Evolutionary conservation across 2,329 filamentous ascomycete species (phyloP).

Genomic region (Diaporthe velutina): DNA sequence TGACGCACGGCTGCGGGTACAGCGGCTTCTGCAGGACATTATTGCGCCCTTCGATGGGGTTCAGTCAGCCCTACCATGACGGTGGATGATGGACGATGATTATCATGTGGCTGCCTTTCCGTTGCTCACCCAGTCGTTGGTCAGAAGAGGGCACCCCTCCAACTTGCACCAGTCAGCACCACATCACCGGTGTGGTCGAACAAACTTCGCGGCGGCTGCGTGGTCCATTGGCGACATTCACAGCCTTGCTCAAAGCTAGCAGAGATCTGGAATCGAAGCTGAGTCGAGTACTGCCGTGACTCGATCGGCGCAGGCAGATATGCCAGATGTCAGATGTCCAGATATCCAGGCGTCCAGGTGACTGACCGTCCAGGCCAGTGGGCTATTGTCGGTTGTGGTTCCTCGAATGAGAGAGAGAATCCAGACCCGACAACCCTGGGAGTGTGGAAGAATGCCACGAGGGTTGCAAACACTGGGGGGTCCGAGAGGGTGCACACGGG

Average conservation of each 20-base stretch:
- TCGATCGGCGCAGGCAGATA: background rate
- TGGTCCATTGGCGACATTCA: background rate
- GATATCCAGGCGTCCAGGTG: background rate
- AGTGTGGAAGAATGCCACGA: slow-evolving; percentile 12
- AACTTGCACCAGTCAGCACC: slow-evolving; percentile 1
- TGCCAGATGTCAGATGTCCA: slow-evolving; percentile 8
- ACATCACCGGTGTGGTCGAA: slow-evolving; percentile 14
- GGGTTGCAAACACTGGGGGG: slow-evolving; percentile 13
- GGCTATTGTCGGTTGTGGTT: background rate
- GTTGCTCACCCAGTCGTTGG: slow-evolving; percentile 4
- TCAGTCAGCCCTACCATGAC: slow-evolving; percentile 24
- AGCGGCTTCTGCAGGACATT: slow-evolving; percentile 5
- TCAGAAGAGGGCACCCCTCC: background rate
- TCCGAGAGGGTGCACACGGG: slow-evolving; percentile 9
- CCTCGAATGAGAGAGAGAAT: background rate
- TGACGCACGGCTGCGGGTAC: slow-evolving; percentile 12
- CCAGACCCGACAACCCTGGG: slow-evolving; percentile 9
- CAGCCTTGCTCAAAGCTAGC: background rate
- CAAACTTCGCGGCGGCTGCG: background rate
- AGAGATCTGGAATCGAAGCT: background rate
- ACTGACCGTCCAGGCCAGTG: background rate
- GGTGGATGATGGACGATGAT: slow-evolving; percentile 7
- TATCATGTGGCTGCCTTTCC: slow-evolving; percentile 12
- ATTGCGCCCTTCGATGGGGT: background rate
- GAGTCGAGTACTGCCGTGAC: background rate